Base-by-base conservation (phyloP, 179 eudicot species). In the Vitellaria paradoxa region DNA sequence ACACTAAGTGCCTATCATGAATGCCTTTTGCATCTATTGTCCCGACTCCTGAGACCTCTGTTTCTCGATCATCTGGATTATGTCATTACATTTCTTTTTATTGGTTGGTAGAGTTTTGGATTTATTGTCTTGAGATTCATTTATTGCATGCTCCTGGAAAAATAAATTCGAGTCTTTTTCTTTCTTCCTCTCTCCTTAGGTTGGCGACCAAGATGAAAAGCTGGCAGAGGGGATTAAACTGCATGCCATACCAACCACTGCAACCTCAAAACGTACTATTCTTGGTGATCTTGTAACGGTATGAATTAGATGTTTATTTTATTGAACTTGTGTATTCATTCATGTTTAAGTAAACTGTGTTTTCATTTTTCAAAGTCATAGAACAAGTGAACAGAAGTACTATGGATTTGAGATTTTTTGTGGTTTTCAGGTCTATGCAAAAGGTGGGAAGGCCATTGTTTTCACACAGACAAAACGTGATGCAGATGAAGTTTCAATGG, bases 391-490 rank as follows among this genome's bases (percentile, higher is more conserved):
- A 65, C 7, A 30, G 24, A 49, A 75, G 70, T 47, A 75, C 15
- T 4, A 8, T 42, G 26, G 26, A 40, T 61, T 63, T 76, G 45
- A 56, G 55, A 26, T 64, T 62, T 59, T 63, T 37, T 18, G 13
- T 56, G 50, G 52, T 57, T 76, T 77, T 70, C 85, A 94, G 97
- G 98, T 91, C 72, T 96, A 93, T 87, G 99, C 97, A 40, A 92
- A 87, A 84, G 97, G 98, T 65, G 98, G 98, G 63, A 94, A 93
- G 86, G 88, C 97, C 56, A 94, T 94, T 76, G 87, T 94, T 62
- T 94, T 94, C 78, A 93, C 98, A 55, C 96, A 89, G 80, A 94
- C 98, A 12, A 94, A 94, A 80, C 83, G 94, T 69, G 98, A 94
- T 78, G 98, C 98, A 37, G 98, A 94, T 82, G 98, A 92, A 78